Percentiles rank a stretch among this genome's conserved stretches.
Conservation (phyloP, 805 yeast species). For the Wickerhamiella shivajii region DNA sequence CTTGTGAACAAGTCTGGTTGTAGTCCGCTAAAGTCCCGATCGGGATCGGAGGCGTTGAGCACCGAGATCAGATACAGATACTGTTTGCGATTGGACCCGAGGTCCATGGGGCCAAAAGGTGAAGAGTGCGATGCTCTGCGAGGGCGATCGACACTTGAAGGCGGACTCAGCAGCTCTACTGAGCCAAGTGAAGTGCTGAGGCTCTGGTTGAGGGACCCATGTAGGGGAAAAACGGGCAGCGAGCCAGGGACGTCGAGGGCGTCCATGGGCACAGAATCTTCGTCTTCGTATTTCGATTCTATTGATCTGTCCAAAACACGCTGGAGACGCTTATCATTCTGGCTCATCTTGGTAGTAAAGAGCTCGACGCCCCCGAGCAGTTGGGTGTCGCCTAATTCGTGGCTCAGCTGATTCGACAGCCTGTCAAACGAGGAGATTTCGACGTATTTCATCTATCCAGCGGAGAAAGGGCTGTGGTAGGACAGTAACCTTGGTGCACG, state of each 20-base stretch:
- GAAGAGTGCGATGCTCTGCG: slow-evolving; percentile 23
- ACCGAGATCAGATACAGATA: slow-evolving; percentile 86
- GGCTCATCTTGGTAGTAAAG: slow-evolving; percentile 86
- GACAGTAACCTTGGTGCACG: too few species aligned
- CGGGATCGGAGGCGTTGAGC: slow-evolving; percentile 85
- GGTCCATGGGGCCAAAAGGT: slow-evolving; percentile 88
- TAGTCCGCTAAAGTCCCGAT: slow-evolving; percentile 79
- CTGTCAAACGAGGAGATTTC: slow-evolving; percentile 89
- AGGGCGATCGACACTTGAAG: slow-evolving; percentile 10
- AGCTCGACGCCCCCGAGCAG: slow-evolving; percentile 84
- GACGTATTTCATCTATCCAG: slow-evolving; percentile 65
- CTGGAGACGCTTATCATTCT: slow-evolving; percentile 76
- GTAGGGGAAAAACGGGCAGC: slow-evolving; percentile 12
- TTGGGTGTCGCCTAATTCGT: slow-evolving; percentile 59
- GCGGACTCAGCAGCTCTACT: slow-evolving; percentile 16
- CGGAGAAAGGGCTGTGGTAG: too few species aligned
- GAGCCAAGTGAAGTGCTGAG: slow-evolving; percentile 4
- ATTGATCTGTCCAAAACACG: slow-evolving; percentile 75
- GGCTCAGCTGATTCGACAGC: slow-evolving; percentile 72
- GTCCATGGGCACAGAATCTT: slow-evolving; percentile 5
- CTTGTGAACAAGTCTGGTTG: slow-evolving; percentile 65
- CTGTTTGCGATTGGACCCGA: slow-evolving; percentile 71
- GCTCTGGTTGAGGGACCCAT: slow-evolving; percentile 12
- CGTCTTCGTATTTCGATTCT: slow-evolving; percentile 28
- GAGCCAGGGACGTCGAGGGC: slow-evolving; percentile 4